Base-by-base conservation (phyloP, 2,329 filamentous ascomycete genomes). In the Hirsutella rhossiliensis region DNA sequence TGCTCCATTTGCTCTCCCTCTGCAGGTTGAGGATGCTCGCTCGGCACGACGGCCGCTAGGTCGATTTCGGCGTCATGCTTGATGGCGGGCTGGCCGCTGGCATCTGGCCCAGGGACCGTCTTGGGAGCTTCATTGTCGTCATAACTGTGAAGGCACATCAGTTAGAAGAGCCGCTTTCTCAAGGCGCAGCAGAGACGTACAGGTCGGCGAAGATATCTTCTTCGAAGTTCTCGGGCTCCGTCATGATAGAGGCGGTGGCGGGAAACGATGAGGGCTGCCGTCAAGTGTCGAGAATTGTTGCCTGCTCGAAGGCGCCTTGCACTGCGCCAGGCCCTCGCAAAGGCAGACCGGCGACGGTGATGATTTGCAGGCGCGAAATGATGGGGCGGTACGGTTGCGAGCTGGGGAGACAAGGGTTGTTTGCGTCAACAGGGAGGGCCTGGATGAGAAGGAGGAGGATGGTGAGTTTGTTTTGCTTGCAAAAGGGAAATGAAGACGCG, bases 161-260 rank as follows among this genome's bases (percentile, higher is more conserved):
- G 50, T 38, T 23, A 42, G n/a, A 15, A 18, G n/a, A 29, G n/a
- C 19, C 27, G 32, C 17, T 11, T 12, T 15, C 23, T 5, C 11
- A 12, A 9, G 11, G 30, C 11, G 19, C 30, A 19, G 29, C 17
- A 27, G 40, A 37, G 18, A 53, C 87, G 68, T 72, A 95, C 88
- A 95, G 78, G 68, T 95, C 89, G 56, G 88, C 88, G 65, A 95
- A 95, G 66, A 95, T 84, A 74, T 95, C 88, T 59, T 95, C 89
- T 55, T 95, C 88, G 54, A 87, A 81, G 53, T 86, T 85, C 58
- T 89, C 85, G 43, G 76, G 71, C 57, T 92, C 87, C 40, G 85
- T 79, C 86, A 90, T 92, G 55, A 50, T 54, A 47, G 51, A n/a
- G 9, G 8, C 9, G 7, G 34, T 37, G 34, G 40, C n/a, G 31